Evolutionary conservation across 2,329 filamentous ascomycete species (phyloP), one percentile per base, ranked within the genome.

Genomic region (Venturia effusa): DNA sequence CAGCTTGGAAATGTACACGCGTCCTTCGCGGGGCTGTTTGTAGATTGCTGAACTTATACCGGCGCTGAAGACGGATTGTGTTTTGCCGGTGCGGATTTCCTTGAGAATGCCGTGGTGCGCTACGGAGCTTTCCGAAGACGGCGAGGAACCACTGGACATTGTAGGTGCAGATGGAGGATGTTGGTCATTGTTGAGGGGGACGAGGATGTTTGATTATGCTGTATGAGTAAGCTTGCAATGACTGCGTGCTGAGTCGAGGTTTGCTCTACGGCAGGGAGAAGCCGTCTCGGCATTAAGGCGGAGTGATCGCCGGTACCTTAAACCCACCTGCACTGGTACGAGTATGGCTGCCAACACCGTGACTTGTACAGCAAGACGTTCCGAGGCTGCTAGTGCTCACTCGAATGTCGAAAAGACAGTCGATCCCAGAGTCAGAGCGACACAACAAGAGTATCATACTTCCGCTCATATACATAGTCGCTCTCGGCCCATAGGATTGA

Each of bases 21-120:
- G 78, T 0, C 76, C 79, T 1, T 72, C 39, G 7, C 79, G 75
- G 1, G 77, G 63, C 0, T 67, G 68, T 69, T 86, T 86, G 73
- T 83, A 79, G 66, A 87, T 88, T 0, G 82, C 84, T 0, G 82
- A 81, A 64, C 77, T 74, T 55, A 84, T 77, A 15, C 76, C 75
- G 2, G 84, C 75, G 0, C 79, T 79, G 3, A 77, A 76, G 73
- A 85, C 78, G 30, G 75, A 77, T 71, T 83, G 82, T 77, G 86
- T 81, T 66, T 76, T 80, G 30, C 82, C 82, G 0, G 80, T 80
- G 37, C 84, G 81, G 17, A 88, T 73, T 69, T 87, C 81, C 27
- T 83, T 71, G 15, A 88, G 51, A 10, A 34, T 55, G 51, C 51
- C 51, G 30, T 32, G 51, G 51, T 55, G 24, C 0, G 51, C 27